A percentile compares a stretch with the other conserved stretches of the same genome.
phyloP scores from a whole-genome alignment of 2,329 filamentous ascomycete genomes.

The Chrysoporthe austroafricana region DNA sequence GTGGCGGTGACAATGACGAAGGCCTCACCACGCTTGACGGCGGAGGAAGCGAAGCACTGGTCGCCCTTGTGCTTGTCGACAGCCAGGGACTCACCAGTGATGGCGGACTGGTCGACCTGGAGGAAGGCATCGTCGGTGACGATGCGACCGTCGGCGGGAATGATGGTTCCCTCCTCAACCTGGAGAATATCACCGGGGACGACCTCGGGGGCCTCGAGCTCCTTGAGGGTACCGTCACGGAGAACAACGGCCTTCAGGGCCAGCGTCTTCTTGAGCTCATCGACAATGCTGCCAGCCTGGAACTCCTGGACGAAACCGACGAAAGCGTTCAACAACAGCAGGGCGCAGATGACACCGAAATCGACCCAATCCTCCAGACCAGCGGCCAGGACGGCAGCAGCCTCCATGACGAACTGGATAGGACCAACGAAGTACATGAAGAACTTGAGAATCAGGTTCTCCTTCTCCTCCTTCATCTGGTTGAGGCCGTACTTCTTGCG shows the following conservation, averaged over 20 bases:
- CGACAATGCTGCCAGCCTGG: slow-evolving; percentile 88
- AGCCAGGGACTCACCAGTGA: slow-evolving; percentile 89
- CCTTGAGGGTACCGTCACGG: slow-evolving; percentile 76
- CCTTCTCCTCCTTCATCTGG: slow-evolving; percentile 89
- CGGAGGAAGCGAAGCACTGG: slow-evolving; percentile 81
- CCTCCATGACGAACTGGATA: slow-evolving; percentile 89
- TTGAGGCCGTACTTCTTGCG: slow-evolving; percentile 81
- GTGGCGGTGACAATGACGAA: slow-evolving; percentile 82
- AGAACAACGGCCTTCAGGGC: slow-evolving; percentile 86
- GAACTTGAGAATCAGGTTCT: slow-evolving; percentile 84
- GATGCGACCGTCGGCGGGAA: slow-evolving; percentile 85
- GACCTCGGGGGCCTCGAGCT: slow-evolving; percentile 81
- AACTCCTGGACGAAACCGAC: slow-evolving; percentile 91
- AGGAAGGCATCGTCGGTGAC: slow-evolving; percentile 83
- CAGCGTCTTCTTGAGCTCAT: slow-evolving; percentile 87
- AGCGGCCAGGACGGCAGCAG: slow-evolving; percentile 58
- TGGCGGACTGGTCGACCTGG: slow-evolving; percentile 89
- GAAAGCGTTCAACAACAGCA: slow-evolving; percentile 80
- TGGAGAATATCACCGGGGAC: slow-evolving; percentile 90
- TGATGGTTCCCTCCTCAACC: slow-evolving; percentile 90
- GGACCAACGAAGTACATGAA: slow-evolving; percentile 82
- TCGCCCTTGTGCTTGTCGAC: slow-evolving; percentile 87
- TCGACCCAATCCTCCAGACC: slow-evolving; percentile 90
- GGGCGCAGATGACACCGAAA: slow-evolving; percentile 86
- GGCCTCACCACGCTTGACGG: slow-evolving; percentile 87